Percentiles rank a stretch among this genome's conserved stretches.
phyloP scores from a whole-genome alignment of 108 stramenopile genomes.

The Skeletonema potamos region DNA sequence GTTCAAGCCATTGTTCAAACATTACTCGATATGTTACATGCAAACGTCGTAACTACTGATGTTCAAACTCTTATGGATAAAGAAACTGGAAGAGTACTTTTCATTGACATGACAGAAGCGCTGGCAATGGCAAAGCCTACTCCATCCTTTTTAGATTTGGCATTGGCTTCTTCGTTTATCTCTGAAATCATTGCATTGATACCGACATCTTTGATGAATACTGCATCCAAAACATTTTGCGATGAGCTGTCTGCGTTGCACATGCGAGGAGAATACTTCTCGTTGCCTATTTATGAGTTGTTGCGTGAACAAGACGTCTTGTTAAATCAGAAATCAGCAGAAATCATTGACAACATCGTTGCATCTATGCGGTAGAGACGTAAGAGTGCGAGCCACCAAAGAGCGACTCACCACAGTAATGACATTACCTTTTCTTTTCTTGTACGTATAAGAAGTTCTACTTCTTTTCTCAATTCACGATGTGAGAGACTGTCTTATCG shows the following conservation, averaged over 20 bases:
- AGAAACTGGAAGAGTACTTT: slow-evolving; percentile 43
- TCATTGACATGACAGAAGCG: slow-evolving; percentile 69
- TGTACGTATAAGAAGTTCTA: too few species aligned
- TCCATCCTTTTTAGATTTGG: slow-evolving; percentile 26
- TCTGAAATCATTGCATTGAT: slow-evolving; percentile 42
- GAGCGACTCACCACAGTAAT: too few species aligned
- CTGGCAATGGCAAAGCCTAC: slow-evolving; percentile 5
- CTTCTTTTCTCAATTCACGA: too few species aligned
- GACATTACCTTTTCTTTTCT: too few species aligned
- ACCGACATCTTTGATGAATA: slow-evolving; percentile 1
- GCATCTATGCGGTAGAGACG: neutral
- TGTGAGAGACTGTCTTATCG: too few species aligned
- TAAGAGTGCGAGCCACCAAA: neutral
- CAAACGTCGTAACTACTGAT: slow-evolving; percentile 52
- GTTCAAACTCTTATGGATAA: slow-evolving; percentile 51
- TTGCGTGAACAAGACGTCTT: neutral
- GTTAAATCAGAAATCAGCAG: neutral
- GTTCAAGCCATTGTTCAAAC: slow-evolving; percentile 31
- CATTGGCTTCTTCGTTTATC: slow-evolving; percentile 33
- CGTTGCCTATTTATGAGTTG: neutral
- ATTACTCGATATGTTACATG: slow-evolving; percentile 51
- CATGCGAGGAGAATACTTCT: neutral
- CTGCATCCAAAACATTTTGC: neutral
- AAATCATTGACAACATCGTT: neutral
- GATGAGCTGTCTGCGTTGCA: neutral